Percentiles rank a stretch among this genome's conserved stretches.
phyloP scores from a whole-genome alignment of 2,329 filamentous ascomycete species.

The Trichophyton rubrum region DNA sequence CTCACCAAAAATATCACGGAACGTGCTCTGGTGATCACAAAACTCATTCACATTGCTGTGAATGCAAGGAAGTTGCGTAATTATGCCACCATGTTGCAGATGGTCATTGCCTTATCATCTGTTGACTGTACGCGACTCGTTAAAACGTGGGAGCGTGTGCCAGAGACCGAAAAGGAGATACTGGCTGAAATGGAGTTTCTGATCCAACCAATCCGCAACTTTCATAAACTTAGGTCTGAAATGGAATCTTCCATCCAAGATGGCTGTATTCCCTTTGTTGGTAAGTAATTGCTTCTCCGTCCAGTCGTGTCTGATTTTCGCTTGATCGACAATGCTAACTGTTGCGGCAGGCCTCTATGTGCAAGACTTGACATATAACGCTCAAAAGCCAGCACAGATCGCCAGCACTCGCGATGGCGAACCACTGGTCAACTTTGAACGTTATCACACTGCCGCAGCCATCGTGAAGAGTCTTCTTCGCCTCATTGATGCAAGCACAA shows the following conservation, averaged over 20 bases:
- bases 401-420: conserved; percentile 36
- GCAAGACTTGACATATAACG: conserved; percentile 55
- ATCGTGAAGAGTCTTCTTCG: conserved; percentile 53
- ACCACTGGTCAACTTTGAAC: conserved; percentile 53
- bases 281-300: conserved; percentile 24
- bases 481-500: conserved; percentile 51
- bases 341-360: conserved; percentile 44
- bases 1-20: conserved; percentile 47
- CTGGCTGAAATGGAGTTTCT: conserved; percentile 48
- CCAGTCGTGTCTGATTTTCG: not conserved
- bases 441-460: conserved; percentile 51
- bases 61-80: conserved; percentile 48
- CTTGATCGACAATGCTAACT: not conserved
- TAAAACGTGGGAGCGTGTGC: conserved; percentile 47
- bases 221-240: conserved; percentile 48
- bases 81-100: conserved; percentile 54
- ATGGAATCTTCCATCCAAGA: conserved; percentile 51
- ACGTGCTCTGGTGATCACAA: conserved; percentile 47
- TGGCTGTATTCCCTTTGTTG: conserved; percentile 55
- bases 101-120: conserved; percentile 50
- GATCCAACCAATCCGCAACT: conserved; percentile 51
- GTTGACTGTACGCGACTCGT: conserved; percentile 46
- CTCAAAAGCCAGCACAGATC: conserved; percentile 51
- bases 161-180: conserved; percentile 40
- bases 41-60: conserved; percentile 51